These are phyloP conservation scores for Pseudocercospora pini-densiflorae DNA, from an alignment of 2,329 filamentous ascomycete genomes.

Conservation along the genomic window DNA sequence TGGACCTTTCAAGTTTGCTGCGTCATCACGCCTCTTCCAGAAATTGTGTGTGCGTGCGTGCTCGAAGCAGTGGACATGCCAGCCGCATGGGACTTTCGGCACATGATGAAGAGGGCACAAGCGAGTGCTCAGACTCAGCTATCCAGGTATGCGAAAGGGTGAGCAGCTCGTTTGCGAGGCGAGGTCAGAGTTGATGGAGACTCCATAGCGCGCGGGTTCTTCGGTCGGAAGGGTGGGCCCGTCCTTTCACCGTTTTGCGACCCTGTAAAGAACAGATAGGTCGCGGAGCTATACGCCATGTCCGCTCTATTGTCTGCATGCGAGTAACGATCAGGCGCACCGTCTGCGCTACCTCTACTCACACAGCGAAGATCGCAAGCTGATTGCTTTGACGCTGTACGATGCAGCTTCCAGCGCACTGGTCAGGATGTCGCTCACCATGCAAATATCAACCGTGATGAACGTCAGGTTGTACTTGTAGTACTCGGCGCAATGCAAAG, in stretches of 20 bases:
- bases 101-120: neutral
- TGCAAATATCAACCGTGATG: neutral
- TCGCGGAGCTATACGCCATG: constrained; percentile 1
- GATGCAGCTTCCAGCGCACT: neutral
- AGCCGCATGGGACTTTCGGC: neutral
- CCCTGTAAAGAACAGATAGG: neutral
- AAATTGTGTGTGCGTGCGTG: neutral
- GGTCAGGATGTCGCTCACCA: neutral
- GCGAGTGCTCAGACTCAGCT: neutral
- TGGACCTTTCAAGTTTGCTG: neutral
- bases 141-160: neutral
- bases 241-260: neutral
- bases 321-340: neutral
- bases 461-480: neutral
- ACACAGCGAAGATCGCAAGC: neutral
- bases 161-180: constrained; percentile 6
- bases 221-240: constrained; percentile 1
- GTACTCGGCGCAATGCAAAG: neutral
- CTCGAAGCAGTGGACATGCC: neutral
- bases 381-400: neutral
- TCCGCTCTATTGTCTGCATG: neutral
- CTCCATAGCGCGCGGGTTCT: neutral
- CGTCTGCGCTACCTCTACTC: neutral
- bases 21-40: neutral
- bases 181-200: neutral